phyloP scores from a whole-genome alignment of 257 asterid species.

The Solanum commersonii region DNA sequence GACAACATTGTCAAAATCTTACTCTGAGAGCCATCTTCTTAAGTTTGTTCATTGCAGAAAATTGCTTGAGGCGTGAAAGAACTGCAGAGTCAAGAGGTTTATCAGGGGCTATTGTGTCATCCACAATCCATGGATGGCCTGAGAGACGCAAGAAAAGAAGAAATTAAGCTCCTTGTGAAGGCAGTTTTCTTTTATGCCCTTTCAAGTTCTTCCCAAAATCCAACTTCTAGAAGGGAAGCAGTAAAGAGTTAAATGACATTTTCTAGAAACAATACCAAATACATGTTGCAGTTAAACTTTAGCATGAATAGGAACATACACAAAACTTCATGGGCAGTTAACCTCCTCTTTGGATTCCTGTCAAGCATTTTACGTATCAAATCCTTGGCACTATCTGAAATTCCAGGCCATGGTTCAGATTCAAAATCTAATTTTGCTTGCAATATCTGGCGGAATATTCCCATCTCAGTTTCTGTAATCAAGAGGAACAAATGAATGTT shows the following conservation, averaged over 20 bases:
- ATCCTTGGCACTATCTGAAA: constrained; percentile 77
- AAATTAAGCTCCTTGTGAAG: neutral
- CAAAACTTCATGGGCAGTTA: neutral
- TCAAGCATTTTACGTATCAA: constrained; percentile 79
- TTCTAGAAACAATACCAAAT: neutral
- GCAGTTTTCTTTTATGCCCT: neutral
- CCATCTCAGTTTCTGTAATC: constrained; percentile 86
- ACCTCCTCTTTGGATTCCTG: constrained; percentile 48
- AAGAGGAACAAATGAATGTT: constrained; percentile 5
- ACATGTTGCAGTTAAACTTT: neutral
- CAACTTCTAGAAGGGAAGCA: neutral
- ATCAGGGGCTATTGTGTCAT: constrained; percentile 86
- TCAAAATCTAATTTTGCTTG: constrained; percentile 66
- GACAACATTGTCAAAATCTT: constrained; percentile 17
- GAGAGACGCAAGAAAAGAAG: constrained; percentile 4
- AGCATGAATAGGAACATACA: neutral
- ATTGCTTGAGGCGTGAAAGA: constrained; percentile 89
- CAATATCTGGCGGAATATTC: constrained; percentile 86
- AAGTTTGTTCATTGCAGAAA: constrained; percentile 95
- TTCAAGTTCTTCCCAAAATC: neutral
- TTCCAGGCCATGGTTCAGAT: constrained; percentile 94
- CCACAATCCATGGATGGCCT: constrained; percentile 97
- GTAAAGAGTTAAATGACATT: neutral
- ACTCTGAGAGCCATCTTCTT: constrained; percentile 97
- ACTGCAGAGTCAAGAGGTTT: constrained; percentile 97